Base-by-base conservation (phyloP, 2,329 filamentous ascomycete genomes). In the Fusarium scirpi region DNA sequence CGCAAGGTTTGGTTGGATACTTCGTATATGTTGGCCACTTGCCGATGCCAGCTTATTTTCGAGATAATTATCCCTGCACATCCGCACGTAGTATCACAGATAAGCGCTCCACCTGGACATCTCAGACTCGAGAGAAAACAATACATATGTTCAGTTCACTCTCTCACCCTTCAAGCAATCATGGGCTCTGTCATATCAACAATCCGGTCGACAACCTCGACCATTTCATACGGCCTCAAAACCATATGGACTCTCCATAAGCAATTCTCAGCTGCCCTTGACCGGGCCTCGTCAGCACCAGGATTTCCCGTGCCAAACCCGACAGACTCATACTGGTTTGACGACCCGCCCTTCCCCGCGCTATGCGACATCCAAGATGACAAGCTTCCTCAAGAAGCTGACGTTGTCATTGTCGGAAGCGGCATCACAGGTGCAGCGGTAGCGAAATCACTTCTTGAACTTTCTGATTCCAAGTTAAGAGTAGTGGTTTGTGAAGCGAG, bases 351-450 rank as follows among this genome's bases (percentile, higher is more conserved):
- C 0, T 82, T 80, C 71, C 81, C 82, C 6, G 76, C 80, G 22
- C 78, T 85, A 13, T 78, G 80, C 51, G 67, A 81, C 49, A 71
- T 76, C 4, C 76, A 76, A 32, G 65, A 74, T 4, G 62, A 65
- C 3, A 22, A 66, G 11, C 72, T 85, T 10, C 82, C 83, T 0
- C 46, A 70, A 3, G 72, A 78, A 9, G 82, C 81, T 8, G 86
- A 88, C 60, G 75, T 87, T 4, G 82, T 85, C 20, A 81, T 88
- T 43, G 83, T 88, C 66, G 86, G 87, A 24, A 87, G 85, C 38
- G 87, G 87, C 3, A 87, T 89, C 62, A 84, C 85, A 3, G 85
- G 81, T 12, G 81, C 80, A 7, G 71, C 77, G 1, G 68, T 76
- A 2, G 74, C 72, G 3, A 78, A 70, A 58, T 72, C 75, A 1